Percentiles rank a stretch among this genome's conserved stretches.
Evolutionary conservation across 2,329 filamentous ascomycete species (phyloP).

Genomic region (Gnomoniopsis sp.): DNA sequence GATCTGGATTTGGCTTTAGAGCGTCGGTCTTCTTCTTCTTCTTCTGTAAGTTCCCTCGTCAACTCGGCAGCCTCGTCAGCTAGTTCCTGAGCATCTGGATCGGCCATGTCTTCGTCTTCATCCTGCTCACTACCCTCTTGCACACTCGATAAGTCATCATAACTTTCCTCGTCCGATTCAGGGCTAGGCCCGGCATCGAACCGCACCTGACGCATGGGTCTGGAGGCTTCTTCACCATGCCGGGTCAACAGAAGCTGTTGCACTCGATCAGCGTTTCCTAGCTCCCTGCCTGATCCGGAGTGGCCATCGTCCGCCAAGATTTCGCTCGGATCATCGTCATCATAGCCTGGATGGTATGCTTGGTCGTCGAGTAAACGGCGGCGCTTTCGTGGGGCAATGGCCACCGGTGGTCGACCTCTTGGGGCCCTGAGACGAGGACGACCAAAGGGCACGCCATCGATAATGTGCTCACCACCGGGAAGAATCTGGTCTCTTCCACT

Average conservation of each 20-base stretch:
- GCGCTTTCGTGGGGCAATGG: conserved; percentile 72
- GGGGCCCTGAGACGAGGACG: conserved; percentile 62
- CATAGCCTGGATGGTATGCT: conserved; percentile 38
- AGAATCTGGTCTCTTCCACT: conserved; percentile 81
- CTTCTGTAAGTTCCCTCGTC: conserved; percentile 19
- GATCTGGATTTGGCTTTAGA: not conserved
- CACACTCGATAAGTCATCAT: not conserved
- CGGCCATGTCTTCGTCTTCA: conserved; percentile 19
- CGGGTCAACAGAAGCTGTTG: conserved; percentile 17
- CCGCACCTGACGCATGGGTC: conserved; percentile 9
- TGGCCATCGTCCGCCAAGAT: conserved; percentile 29
- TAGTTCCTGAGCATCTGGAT: conserved; percentile 27
- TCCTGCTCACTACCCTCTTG: conserved; percentile 20
- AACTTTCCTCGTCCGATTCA: conserved; percentile 14
- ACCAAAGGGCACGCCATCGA: conserved; percentile 85
- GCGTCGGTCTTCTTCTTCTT: conserved; percentile 18
- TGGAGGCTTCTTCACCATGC: conserved; percentile 4
- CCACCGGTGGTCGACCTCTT: conserved; percentile 60
- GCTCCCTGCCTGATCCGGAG: conserved; percentile 19
- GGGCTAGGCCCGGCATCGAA: conserved; percentile 2
- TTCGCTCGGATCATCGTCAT: conserved; percentile 32
- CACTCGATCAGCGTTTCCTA: conserved; percentile 20
- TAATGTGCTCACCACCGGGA: conserved; percentile 70
- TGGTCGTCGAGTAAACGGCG: conserved; percentile 46
- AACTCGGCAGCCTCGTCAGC: conserved; percentile 29